Conservation (phyloP, 2,329 filamentous ascomycete species). For the Paraconiothyrium brasiliense region DNA sequence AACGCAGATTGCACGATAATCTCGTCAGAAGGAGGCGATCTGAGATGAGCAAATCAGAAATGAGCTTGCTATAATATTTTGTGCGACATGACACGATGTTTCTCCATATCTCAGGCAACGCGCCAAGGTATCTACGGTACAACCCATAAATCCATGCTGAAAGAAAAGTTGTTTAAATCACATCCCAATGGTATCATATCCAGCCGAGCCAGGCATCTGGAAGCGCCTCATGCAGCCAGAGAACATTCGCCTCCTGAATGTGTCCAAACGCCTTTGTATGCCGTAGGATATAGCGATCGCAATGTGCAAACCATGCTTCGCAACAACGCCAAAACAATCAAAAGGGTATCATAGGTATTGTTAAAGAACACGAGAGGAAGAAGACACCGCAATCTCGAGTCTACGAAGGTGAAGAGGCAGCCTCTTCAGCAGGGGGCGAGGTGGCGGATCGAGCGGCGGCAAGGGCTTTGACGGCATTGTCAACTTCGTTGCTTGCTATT, state of each 20-base stretch:
- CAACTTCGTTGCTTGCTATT: conserved; percentile 80
- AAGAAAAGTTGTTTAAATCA: background rate
- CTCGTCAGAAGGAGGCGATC: too few relatives aligned
- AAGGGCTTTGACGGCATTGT: conserved; percentile 68
- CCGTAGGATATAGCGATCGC: background rate
- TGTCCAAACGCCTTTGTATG: conserved; percentile 2
- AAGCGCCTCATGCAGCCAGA: background rate
- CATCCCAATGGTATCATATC: conserved; percentile 9
- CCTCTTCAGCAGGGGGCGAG: conserved; percentile 40
- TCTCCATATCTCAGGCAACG: background rate
- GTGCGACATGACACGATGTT: background rate
- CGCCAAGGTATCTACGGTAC: background rate
- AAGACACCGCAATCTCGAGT: background rate
- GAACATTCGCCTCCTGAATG: background rate
- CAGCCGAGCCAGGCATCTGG: too few relatives aligned
- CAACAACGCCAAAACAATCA: conserved; percentile 5
- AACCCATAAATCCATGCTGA: background rate
- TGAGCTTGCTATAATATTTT: too few relatives aligned
- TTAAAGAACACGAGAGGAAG: background rate
- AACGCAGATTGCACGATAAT: too few relatives aligned
- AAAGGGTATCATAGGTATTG: conserved; percentile 12
- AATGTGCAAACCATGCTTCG: conserved; percentile 2
- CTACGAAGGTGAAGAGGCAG: conserved; percentile 35
- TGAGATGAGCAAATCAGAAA: too few relatives aligned
- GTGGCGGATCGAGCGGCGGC: conserved; percentile 22